Percentiles rank a stretch among this genome's conserved stretches.
These are phyloP conservation scores for Lepiota brunneoincarnata DNA, from an alignment of 768 basidiomycete genomes.

Conservation along the genomic window DNA sequence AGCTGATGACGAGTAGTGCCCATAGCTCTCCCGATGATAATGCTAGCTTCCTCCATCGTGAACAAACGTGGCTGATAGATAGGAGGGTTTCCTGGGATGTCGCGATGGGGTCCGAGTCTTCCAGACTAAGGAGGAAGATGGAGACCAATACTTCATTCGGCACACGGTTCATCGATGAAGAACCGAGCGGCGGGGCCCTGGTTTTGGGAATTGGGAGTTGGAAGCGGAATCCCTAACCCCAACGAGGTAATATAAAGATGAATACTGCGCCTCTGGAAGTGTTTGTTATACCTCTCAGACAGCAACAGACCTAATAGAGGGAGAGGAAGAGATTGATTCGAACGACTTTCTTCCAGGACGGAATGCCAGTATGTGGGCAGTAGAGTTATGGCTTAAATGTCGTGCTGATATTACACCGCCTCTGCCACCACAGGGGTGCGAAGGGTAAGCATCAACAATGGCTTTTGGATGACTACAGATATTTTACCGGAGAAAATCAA, in stretches of 20 bases:
- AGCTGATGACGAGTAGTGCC: conserved; percentile 45
- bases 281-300: no score
- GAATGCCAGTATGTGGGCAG: no score
- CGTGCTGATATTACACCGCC: no score
- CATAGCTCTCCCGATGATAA: conserved; percentile 46
- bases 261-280: no score
- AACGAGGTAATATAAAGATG: no score
- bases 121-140: conserved; percentile 29
- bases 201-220: neutral
- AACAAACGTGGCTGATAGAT: conserved; percentile 46
- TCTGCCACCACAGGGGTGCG: neutral
- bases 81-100: conserved; percentile 13
- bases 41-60: conserved; percentile 47
- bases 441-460: neutral
- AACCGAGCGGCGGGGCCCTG: conserved; percentile 1
- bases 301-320: no score
- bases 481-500: neutral
- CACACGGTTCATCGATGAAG: conserved; percentile 20
- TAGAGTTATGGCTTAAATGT: no score
- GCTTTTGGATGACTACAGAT: neutral
- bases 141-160: conserved; percentile 33
- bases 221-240: no score
- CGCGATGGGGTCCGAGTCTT: conserved; percentile 14
- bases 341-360: no score
- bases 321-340: no score